Evolutionary conservation across 2,329 filamentous ascomycete genomes (phyloP).

Genomic region (Sporothrix schenckii): DNA sequence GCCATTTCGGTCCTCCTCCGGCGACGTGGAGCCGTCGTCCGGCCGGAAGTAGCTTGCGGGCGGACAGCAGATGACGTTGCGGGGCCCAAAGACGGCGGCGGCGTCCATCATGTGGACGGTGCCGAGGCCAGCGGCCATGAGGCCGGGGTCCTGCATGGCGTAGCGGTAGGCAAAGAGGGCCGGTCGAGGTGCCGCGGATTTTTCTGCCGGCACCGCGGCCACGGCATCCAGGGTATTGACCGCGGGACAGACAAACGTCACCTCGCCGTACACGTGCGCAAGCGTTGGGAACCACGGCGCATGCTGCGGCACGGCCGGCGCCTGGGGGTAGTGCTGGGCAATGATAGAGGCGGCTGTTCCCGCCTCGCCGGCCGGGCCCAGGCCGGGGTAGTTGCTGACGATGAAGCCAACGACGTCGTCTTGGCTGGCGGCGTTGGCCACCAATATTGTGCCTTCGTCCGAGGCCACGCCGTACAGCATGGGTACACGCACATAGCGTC

Average conservation of each 20-base stretch:
- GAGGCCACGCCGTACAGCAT: conserved; percentile 51
- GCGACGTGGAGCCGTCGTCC: conserved; percentile 40
- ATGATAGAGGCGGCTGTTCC: background rate
- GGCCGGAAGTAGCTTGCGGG: conserved; percentile 46
- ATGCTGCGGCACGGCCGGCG: conserved; percentile 45
- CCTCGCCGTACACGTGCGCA: conserved; percentile 51
- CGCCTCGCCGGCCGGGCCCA: background rate
- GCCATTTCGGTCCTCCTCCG: conserved; percentile 40
- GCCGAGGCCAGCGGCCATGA: conserved; percentile 47
- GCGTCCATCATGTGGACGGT: conserved; percentile 54
- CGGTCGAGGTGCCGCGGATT: background rate
- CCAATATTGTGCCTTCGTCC: conserved; percentile 54
- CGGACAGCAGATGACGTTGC: conserved; percentile 41
- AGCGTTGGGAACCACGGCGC: conserved; percentile 50
- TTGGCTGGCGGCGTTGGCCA: conserved; percentile 43
- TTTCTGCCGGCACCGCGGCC: background rate
- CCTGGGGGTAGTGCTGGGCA: conserved; percentile 24
- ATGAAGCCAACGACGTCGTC: conserved; percentile 48
- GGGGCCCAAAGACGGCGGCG: conserved; percentile 54
- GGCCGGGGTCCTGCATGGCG: conserved; percentile 50
- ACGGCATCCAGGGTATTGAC: conserved; percentile 47
- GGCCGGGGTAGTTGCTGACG: conserved; percentile 51
- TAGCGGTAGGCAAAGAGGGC: conserved; percentile 54
- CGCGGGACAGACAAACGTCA: conserved; percentile 51
- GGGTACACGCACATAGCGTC: conserved; percentile 50